These are phyloP conservation scores for Geotrichum armillariae DNA, from an alignment of 1,139 yeast genomes.

Conservation along the genomic window DNA sequence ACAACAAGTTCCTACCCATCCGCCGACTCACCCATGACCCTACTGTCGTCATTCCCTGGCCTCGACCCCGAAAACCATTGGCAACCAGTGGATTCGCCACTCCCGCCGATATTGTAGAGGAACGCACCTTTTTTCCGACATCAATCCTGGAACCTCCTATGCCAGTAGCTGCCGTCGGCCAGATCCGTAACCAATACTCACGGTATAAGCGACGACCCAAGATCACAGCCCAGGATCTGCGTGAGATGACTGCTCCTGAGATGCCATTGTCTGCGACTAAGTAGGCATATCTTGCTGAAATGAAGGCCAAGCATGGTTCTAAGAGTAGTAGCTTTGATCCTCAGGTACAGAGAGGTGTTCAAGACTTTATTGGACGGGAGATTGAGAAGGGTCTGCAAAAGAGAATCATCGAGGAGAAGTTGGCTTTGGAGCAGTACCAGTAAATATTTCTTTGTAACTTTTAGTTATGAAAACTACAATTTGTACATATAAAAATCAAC, in stretches of 20 bases:
- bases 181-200: slow-evolving; percentile 74
- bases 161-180: slow-evolving; percentile 63
- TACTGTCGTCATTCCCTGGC: slow-evolving; percentile 84
- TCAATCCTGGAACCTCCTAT: slow-evolving; percentile 66
- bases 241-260: slow-evolving; percentile 48
- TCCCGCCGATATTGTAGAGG: slow-evolving; percentile 57
- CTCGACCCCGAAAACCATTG: slow-evolving; percentile 63
- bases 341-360: slow-evolving; percentile 50
- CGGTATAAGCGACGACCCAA: slow-evolving; percentile 39
- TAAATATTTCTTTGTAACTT: slow-evolving; percentile 21
- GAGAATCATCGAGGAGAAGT: slow-evolving; percentile 33
- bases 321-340: slow-evolving; percentile 37
- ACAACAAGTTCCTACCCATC: slow-evolving; percentile 71
- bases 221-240: slow-evolving; percentile 20
- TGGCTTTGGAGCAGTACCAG: slow-evolving; percentile 35
- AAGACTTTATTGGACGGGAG: slow-evolving; percentile 60
- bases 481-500: not conserved
- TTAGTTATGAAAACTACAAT: not conserved
- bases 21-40: slow-evolving; percentile 71
- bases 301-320: slow-evolving; percentile 14
- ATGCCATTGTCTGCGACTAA: slow-evolving; percentile 58
- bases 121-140: slow-evolving; percentile 73
- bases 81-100: slow-evolving; percentile 62
- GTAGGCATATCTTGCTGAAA: slow-evolving; percentile 18
- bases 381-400: slow-evolving; percentile 46